Base-by-base conservation (phyloP, 805 yeast species). In the Candida saitoana region DNA sequence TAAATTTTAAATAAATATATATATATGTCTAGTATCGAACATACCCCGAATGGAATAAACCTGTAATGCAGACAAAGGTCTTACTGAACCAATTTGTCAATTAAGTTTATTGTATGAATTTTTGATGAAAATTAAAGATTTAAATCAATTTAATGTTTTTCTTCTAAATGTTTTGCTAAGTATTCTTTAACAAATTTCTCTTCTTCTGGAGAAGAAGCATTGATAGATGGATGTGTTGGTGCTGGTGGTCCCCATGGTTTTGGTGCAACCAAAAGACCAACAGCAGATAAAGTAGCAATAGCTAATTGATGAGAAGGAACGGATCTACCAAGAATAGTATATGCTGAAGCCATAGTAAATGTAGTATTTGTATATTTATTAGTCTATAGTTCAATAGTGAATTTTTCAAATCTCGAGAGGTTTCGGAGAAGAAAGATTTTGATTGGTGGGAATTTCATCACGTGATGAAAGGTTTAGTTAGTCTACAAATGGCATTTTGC, bases 261-360 rank as follows among this genome's bases (percentile, higher is more conserved):
- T 61, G 93, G 93, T 38, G 73, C 63, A 46, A 76, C 80, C 41
- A 80, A 64, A 36, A 80, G 72, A 31, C 76, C 78, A 40, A 87
- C 83, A 24, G 82, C 63, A 49, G 84, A 82, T 55, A 90, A 73
- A 34, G 96, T 88, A 52, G 83, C 93, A 50, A 90, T 63, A 37
- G 96, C 84, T 62, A 90, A 78, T 41, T 63, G 84, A 70, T 89
- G 91, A 47, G 97, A 80, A 57, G 80, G 88, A 57, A 89, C 80
- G 50, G 86, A 67, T 72, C 76, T 87, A 47, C 98, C 98, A 57
- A 88, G 72, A 55, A 90, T 84, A 47, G 73, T 73, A 76, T 90
- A 90, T 61, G 88, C 85, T 58, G 85, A 79, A 67, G 85, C 95
- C 96, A 88, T 88, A 62, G n/a, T 41, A 12, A 14, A 19, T 36